phyloP scores from a whole-genome alignment of 495 filamentous ascomycete genomes.

The Usnea hakonensis region DNA sequence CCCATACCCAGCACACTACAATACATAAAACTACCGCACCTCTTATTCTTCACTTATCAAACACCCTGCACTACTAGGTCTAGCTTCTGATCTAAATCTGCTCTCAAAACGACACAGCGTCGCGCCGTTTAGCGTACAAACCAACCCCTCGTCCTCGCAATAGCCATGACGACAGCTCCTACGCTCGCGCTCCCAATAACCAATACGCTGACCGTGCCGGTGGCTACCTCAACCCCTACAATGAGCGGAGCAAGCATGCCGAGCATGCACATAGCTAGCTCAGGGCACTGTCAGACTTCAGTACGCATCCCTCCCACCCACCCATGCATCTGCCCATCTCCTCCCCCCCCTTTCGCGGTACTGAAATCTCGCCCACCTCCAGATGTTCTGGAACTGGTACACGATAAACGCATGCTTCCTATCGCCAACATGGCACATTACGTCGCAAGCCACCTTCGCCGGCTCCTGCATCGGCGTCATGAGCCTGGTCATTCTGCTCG shows the following conservation, averaged over 20 bases:
- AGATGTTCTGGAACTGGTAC: conserved; percentile 74
- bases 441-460: conserved; percentile 53
- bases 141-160: not conserved
- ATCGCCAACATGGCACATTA: conserved; percentile 56
- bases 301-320: not conserved
- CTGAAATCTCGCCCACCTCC: not conserved
- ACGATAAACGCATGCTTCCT: conserved; percentile 63
- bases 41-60: no score
- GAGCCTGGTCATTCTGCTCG: conserved; percentile 53
- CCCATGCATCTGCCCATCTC: not conserved
- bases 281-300: not conserved
- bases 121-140: not conserved
- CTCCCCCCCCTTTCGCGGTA: no score
- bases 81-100: no score
- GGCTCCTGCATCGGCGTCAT: conserved; percentile 64
- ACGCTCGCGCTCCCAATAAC: not conserved
- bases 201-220: no score
- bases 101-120: no score
- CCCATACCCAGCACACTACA: no score
- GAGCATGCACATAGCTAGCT: not conserved
- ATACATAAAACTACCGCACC: no score
- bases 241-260: not conserved
- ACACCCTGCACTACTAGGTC: no score
- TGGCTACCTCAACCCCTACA: not conserved
- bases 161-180: not conserved